Base-by-base conservation (phyloP, 2,329 filamentous ascomycete genomes). In the Sphaceloma murrayae region DNA sequence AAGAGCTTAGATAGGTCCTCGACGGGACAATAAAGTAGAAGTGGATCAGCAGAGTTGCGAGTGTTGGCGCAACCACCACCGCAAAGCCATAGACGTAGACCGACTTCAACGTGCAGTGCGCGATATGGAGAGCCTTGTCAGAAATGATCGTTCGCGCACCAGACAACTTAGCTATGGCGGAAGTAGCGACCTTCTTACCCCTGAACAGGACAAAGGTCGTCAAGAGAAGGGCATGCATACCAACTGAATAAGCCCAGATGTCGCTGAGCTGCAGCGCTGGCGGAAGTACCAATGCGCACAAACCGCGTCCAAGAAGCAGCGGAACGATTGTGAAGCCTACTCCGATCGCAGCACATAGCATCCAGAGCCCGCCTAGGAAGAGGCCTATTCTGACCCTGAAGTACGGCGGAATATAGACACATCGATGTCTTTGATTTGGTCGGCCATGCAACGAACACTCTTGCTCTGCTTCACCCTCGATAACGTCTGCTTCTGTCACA, bases 161-260 rank as follows among this genome's bases (percentile, higher is more conserved):
- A 50, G 4, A 58, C 43, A 40, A 10, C 14, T 19, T 40, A 5
- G 13, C 19, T 13, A 22, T n/a, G 4, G 31, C 43, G 13, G 48
- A 46, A 5, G 48, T 47, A 18, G 51, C 54, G 10, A 50, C 40
- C 8, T 45, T 47, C 32, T 56, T 11, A 21, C 45, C 49, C 9
- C 42, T 18, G 34, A 55, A 44, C 2, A 48, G 53, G 31, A 74
- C 63, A 59, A 88, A 94, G 2, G 75, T 66, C 1, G 76, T 56
- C 3, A 75, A 77, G 8, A 84, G 85, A 3, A 94, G 69, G 18
- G 86, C 68, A 58, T 93, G 94, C 30, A 94, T 74, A 10, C 91
- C 91, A 21, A 91, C 78, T 43, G 86, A 94, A 61, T 95, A 94
- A 9, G 91, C 89, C 56, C 98, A 96, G 18, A 98, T 83, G 60